Evolutionary conservation across 2,329 filamentous ascomycete genomes (phyloP), one percentile per base, ranked within the genome.

Genomic region (Beauveria rudraprayagi): DNA sequence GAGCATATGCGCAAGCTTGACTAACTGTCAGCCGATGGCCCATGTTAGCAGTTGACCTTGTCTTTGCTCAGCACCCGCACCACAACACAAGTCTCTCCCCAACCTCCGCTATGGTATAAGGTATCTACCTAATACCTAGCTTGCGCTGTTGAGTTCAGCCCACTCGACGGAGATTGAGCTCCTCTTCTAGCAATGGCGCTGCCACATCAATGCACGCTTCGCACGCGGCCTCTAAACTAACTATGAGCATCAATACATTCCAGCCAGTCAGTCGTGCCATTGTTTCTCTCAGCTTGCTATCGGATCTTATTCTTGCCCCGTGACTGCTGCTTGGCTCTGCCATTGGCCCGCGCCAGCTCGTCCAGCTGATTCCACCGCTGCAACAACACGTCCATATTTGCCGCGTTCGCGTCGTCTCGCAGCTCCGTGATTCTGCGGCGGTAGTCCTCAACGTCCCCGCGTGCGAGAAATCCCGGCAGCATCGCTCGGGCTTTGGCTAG

Each of bases 151-250:
- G 3, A 17, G 24, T 26, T 9, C 28, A 43, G 26, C 28, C 51
- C 30, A 43, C 55, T 17, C 24, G 16, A 43, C 61, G 61, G 61
- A 62, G 61, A 62, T 62, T 62, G 53, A 34, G 41, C 48, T 55
- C 61, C 55, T 30, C 48, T 62, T 59, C 56, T 50, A 60, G 56
- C 30, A 62, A 28, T 50, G 50, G 60, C n/a, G 37, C 47, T 61
- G 44, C 19, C 53, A 61, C 54, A 56, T 57, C 51, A 53, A 40
- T 50, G 46, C 55, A 28, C 14, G 24, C 40, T n/a, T 44, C 37
- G 41, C 40, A 34, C 53, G 17, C 41, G 22, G 14, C 9, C 46
- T 26, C 34, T 17, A 7, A 26, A 14, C 7, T 16, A 16, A 9
- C 52, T 17, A 44, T 51, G 51, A 52, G 37, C 37, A 52, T 43